These are phyloP conservation scores for Geum urbanum DNA, from an alignment of 306 rosid genomes.

Conservation along the genomic window DNA sequence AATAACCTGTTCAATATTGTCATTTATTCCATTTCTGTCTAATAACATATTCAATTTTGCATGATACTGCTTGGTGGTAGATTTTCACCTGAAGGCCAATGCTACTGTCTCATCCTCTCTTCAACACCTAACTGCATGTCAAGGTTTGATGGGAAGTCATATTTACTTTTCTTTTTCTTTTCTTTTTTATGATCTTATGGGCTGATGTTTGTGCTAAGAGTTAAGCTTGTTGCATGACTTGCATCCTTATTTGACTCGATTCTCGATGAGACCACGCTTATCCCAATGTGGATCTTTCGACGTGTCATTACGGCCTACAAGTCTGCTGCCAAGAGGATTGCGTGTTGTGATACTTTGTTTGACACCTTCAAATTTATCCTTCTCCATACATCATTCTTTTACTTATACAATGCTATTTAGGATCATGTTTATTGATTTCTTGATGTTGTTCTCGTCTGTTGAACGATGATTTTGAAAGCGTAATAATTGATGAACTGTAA, in stretches of 20 bases:
- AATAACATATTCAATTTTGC: conserved; percentile 21
- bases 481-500: conserved; percentile 20
- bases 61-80: conserved; percentile 22
- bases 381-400: conserved; percentile 19
- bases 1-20: conserved; percentile 12
- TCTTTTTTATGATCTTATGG: conserved; percentile 11
- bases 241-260: conserved; percentile 31
- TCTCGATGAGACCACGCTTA: conserved; percentile 3
- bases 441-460: conserved; percentile 12
- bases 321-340: conserved; percentile 24
- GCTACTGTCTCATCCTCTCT: conserved; percentile 53
- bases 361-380: conserved; percentile 27
- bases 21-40: conserved; percentile 27
- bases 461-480: conserved; percentile 5
- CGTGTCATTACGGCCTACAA: conserved; percentile 18
- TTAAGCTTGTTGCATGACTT: conserved; percentile 10
- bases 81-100: conserved; percentile 40
- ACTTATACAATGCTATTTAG: conserved; percentile 29
- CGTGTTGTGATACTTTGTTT: conserved; percentile 46
- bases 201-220: conserved; percentile 11
- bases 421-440: conserved; percentile 23
- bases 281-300: conserved; percentile 23
- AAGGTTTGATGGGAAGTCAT: conserved; percentile 32
- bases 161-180: not conserved
- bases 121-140: conserved; percentile 66